Conservation (phyloP, 305 asterid genomes). For the Fraxinus greggii region DNA sequence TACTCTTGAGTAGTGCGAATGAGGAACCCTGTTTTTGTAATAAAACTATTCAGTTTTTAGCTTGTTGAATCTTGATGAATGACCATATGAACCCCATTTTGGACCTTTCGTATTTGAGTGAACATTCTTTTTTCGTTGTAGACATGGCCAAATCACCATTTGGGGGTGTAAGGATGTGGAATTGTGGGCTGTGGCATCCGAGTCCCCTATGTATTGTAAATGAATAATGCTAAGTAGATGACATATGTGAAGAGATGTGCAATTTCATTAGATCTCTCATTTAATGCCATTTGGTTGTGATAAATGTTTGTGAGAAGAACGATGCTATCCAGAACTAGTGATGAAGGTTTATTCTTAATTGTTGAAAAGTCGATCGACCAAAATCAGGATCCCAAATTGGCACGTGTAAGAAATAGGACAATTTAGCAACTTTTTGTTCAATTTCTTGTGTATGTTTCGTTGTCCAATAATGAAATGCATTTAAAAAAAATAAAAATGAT, state of each 20-base stretch:
- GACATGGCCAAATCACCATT: background rate
- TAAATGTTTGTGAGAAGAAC: background rate
- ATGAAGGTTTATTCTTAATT: background rate
- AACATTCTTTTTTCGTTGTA: background rate
- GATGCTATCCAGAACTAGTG: background rate
- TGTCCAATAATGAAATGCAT: background rate
- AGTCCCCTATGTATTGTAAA: background rate
- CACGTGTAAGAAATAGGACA: background rate
- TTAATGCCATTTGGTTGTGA: background rate
- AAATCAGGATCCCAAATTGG: too few relatives aligned
- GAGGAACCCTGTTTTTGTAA: background rate
- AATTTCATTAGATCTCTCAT: background rate
- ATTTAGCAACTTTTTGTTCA: background rate
- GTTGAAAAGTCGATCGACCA: too few relatives aligned
- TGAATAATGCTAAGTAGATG: background rate
- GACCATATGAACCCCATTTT: background rate
- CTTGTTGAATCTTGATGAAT: background rate
- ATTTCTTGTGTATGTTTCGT: background rate
- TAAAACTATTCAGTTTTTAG: background rate
- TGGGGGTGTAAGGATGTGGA: background rate
- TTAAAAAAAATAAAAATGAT: too few relatives aligned
- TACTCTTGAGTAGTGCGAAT: background rate
- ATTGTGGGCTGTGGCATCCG: background rate
- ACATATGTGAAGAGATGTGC: background rate
- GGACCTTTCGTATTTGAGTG: background rate